These are phyloP conservation scores for Quillaja saponaria DNA, from an alignment of 306 rosid species.

Conservation along the genomic window DNA sequence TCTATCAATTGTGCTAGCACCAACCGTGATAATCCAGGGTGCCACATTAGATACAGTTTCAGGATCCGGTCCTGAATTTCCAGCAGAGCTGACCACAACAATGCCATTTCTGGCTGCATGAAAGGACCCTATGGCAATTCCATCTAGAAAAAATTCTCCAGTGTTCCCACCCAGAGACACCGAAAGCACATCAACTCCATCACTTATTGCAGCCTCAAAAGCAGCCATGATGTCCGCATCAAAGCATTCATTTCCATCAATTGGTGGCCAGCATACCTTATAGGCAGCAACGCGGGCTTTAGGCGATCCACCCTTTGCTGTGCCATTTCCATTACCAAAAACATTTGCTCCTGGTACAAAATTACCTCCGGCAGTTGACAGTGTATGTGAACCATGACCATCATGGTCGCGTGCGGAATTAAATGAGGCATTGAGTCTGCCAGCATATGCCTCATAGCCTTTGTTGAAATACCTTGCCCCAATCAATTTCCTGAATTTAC, in stretches of 20 bases:
- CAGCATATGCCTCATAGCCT: too few relatives aligned
- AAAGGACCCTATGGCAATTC: constrained; percentile 54
- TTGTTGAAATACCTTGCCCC: too few relatives aligned
- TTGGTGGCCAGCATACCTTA: too few relatives aligned
- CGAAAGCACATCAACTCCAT: constrained; percentile 69
- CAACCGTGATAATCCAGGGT: constrained; percentile 74
- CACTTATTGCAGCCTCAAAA: constrained; percentile 71
- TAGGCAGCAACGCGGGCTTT: too few relatives aligned
- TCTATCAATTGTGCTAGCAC: constrained; percentile 71
- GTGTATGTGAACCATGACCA: too few relatives aligned
- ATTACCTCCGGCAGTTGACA: too few relatives aligned
- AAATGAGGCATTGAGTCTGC: too few relatives aligned
- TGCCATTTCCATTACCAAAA: too few relatives aligned
- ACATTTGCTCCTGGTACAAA: too few relatives aligned
- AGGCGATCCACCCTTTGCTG: too few relatives aligned
- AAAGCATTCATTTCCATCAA: constrained; percentile 36
- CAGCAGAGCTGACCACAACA: constrained; percentile 51
- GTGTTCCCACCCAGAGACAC: constrained; percentile 43
- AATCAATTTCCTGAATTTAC: too few relatives aligned
- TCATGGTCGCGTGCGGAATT: too few relatives aligned
- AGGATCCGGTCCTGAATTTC: constrained; percentile 52
- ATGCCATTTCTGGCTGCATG: constrained; percentile 60
- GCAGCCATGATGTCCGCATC: constrained; percentile 77
- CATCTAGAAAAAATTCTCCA: constrained; percentile 14
- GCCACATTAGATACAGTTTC: constrained; percentile 29